Conservation (phyloP, 78 protist genomes). For the Chrysochromulina tobinii region DNA sequence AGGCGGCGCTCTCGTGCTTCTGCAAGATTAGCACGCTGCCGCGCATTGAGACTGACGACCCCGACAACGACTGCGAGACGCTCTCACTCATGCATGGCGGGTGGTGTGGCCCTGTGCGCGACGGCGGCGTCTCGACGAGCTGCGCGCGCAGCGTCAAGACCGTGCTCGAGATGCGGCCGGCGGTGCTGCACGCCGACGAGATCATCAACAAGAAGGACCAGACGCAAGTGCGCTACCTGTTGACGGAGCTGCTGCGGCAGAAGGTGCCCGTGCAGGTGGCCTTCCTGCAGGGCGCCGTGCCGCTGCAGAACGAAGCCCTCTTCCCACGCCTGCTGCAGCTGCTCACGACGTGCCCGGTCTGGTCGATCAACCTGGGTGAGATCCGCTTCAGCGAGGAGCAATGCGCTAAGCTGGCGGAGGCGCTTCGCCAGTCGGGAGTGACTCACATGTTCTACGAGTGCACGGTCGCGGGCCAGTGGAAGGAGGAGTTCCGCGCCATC, state of each 20-base stretch:
- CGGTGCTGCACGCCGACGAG: slow-evolving; percentile 2
- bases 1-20: no score
- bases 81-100: background rate
- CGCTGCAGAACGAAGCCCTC: background rate
- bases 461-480: slow-evolving; percentile 11
- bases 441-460: slow-evolving; percentile 19
- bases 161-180: background rate
- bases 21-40: no score
- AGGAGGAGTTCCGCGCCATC: background rate
- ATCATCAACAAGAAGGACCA: background rate
- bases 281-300: slow-evolving; percentile 21
- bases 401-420: background rate
- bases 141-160: background rate
- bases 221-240: background rate
- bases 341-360: background rate
- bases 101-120: background rate
- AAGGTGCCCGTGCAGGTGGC: background rate
- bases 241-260: background rate
- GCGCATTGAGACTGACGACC: background rate
- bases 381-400: background rate
- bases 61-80: background rate
- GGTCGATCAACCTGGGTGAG: slow-evolving; percentile 24
- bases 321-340: background rate
- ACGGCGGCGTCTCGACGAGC: background rate
- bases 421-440: background rate